Evolutionary conservation across 2,329 filamentous ascomycete species (phyloP).

Genomic region (Alternaria alternata): DNA sequence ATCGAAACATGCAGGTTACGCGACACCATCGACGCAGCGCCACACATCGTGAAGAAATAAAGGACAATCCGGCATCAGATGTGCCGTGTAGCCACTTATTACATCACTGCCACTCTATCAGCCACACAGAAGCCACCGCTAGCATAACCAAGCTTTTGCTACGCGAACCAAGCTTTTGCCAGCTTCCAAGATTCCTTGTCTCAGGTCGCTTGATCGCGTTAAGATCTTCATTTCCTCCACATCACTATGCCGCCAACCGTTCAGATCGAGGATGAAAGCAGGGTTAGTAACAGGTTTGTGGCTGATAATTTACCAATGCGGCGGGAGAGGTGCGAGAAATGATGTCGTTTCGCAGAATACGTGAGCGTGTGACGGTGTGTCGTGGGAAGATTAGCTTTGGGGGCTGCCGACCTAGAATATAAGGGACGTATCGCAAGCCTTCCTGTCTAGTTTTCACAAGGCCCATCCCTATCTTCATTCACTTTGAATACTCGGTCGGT

Average conservation of each 20-base stretch:
- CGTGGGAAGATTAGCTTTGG: not conserved
- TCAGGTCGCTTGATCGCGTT: conserved; percentile 15
- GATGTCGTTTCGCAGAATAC: conserved; percentile 20
- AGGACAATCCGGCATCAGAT: conserved; percentile 3
- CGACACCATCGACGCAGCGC: not conserved
- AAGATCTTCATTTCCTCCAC: conserved; percentile 16
- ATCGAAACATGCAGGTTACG: not conserved
- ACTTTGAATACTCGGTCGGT: not conserved
- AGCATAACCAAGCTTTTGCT: conserved; percentile 27
- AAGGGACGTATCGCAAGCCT: conserved; percentile 3
- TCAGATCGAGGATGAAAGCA: conserved; percentile 11
- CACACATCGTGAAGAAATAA: conserved; percentile 10
- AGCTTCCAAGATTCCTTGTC: conserved; percentile 23
- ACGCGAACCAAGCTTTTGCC: conserved; percentile 33
- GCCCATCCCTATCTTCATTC: not conserved
- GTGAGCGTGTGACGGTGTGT: not conserved
- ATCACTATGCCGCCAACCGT: conserved; percentile 8
- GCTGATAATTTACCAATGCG: conserved; percentile 23
- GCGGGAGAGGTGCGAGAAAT: conserved; percentile 25
- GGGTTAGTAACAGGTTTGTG: conserved; percentile 43
- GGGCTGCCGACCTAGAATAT: not conserved
- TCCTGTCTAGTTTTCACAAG: not conserved
- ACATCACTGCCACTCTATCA: conserved; percentile 19
- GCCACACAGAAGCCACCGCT: conserved; percentile 30
- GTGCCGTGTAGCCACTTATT: conserved; percentile 15